phyloP scores from a whole-genome alignment of 2,329 filamentous ascomycete genomes.

The Fusarium fujikuroi region DNA sequence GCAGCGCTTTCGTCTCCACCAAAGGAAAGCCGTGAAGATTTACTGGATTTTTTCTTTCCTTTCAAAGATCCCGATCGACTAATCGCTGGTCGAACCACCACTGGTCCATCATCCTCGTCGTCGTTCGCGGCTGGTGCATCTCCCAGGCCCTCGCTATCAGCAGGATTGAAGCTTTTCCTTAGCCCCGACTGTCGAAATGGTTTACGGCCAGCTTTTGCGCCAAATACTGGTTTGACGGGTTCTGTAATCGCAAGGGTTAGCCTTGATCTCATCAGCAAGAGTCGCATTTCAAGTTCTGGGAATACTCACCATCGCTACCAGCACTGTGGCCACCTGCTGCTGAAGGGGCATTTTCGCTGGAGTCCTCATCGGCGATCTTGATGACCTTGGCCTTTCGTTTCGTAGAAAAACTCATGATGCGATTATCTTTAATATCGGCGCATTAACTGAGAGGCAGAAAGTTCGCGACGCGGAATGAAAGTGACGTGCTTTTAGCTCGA shows the following conservation, averaged over 20 bases:
- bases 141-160: constrained; percentile 49
- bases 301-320: constrained; percentile 53
- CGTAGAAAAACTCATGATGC: constrained; percentile 64
- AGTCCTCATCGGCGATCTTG: constrained; percentile 72
- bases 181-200: constrained; percentile 68
- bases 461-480: constrained; percentile 22
- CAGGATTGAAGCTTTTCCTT: constrained; percentile 64
- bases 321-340: constrained; percentile 39
- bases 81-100: constrained; percentile 61
- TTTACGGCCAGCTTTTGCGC: constrained; percentile 59
- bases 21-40: constrained; percentile 78
- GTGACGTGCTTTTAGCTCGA: constrained; percentile 38
- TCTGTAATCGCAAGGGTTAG: constrained; percentile 49
- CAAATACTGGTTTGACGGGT: constrained; percentile 52
- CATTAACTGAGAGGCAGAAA: neutral
- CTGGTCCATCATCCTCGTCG: constrained; percentile 58
- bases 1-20: constrained; percentile 66
- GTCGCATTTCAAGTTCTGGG: constrained; percentile 31
- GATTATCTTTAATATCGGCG: constrained; percentile 16
- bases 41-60: constrained; percentile 73
- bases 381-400: constrained; percentile 82
- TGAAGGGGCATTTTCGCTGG: constrained; percentile 19
- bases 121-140: constrained; percentile 48
- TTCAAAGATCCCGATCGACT: constrained; percentile 61
- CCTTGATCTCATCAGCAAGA: constrained; percentile 51